Evolutionary conservation across 2,329 filamentous ascomycete species (phyloP), one percentile per base, ranked within the genome.

Genomic region (Pyrenophora tritici-repentis): DNA sequence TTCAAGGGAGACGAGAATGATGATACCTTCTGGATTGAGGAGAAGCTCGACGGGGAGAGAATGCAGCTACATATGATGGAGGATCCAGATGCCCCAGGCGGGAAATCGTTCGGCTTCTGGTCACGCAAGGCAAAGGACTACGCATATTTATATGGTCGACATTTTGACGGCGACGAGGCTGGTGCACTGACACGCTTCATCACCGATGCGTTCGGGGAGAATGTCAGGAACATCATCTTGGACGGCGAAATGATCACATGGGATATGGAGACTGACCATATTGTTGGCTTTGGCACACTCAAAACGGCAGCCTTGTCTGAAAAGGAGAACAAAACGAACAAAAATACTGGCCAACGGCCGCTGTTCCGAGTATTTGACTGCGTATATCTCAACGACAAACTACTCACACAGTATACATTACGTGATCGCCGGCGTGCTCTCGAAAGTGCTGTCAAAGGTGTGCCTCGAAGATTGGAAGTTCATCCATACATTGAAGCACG

Each of bases 161-260:
- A 88, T 0, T 82, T 95, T 13, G 75, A 86, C 39, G 90, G 96
- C 58, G 63, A 66, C 13, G 82, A 87, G 5, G 85, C 86, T 34
- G 87, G 88, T 6, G 86, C 91, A 6, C 73, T 97, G 44, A 96
- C 93, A 0, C 83, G 90, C 29, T 87, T 96, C 68, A 78, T 97
- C 16, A 84, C 84, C 44, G 80, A 85, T 34, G 91, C 90, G 0
- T 97, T 99, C 70, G 79, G 86, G 2, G 77, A 85, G 1, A 86
- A 87, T 1, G 91, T 97, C 0, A 81, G 87, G 13, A 97, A 90
- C 67, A 81, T 96, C 58, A 96, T 99, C 42, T 80, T 99, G 0
- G 94, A 99, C 65, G 94, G 94, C 8, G 94, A 99, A 72, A 99
- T 99, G 94, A 91, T 99, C 50, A 96, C 92, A 0, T 99, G 94